Conservation (phyloP, 2,329 filamentous ascomycete species). For the Claviceps pazoutovae region DNA sequence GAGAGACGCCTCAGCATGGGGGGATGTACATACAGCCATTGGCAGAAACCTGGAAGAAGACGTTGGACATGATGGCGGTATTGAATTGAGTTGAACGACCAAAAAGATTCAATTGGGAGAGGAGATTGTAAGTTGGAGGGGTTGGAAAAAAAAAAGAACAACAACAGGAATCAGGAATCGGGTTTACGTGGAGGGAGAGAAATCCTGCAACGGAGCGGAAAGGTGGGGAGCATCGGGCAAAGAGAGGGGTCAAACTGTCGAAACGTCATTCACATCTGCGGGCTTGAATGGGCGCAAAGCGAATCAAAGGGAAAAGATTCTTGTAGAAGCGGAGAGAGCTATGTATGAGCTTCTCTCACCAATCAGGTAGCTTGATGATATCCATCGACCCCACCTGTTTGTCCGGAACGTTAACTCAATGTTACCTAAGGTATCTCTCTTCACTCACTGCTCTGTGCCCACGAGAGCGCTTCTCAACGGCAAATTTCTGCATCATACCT, state of each 20-base stretch:
- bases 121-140: background rate
- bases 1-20: too few species aligned
- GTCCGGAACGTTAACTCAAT: background rate
- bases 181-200: background rate
- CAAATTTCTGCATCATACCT: too few species aligned
- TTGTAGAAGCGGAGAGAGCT: background rate
- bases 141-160: background rate
- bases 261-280: conserved; percentile 6
- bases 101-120: background rate
- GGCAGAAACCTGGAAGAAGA: conserved; percentile 9
- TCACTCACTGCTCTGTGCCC: too few species aligned
- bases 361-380: background rate
- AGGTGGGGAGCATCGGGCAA: background rate
- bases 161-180: background rate
- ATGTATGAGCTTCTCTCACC: background rate
- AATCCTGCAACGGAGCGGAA: background rate
- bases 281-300: background rate
- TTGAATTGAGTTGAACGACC: background rate
- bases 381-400: background rate
- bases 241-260: conserved; percentile 3
- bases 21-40: conserved; percentile 6
- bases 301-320: background rate
- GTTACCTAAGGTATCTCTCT: too few species aligned
- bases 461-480: too few species aligned
- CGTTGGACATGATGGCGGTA: conserved; percentile 3